phyloP scores from a whole-genome alignment of 2,329 filamentous ascomycete species.

The Penicillium sp. region DNA sequence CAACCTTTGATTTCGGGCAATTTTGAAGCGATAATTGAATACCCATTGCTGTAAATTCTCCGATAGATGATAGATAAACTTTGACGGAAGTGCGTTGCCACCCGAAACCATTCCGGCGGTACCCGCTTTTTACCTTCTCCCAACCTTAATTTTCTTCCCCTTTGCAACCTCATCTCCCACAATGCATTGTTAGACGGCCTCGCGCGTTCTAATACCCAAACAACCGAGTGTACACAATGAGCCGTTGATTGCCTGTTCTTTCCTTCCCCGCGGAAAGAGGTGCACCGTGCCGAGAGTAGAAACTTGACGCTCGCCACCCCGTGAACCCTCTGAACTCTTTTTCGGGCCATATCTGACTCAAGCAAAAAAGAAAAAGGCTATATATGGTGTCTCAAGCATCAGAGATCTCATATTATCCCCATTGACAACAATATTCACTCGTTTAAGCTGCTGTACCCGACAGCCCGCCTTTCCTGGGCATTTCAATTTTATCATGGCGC shows the following conservation, averaged over 20 bases:
- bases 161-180: constrained; percentile 11
- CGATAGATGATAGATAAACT: not conserved
- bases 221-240: not conserved
- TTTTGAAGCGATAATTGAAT: not conserved
- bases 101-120: constrained; percentile 26
- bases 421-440: not conserved
- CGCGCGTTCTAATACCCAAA: not conserved
- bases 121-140: constrained; percentile 30
- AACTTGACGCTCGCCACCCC: constrained; percentile 10
- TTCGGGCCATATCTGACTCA: constrained; percentile 10
- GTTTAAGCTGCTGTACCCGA: not conserved
- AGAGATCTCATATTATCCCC: not conserved
- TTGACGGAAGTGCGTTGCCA: constrained; percentile 14
- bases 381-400: not conserved
- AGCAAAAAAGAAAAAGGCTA: too few species aligned
- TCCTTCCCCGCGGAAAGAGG: constrained; percentile 4
- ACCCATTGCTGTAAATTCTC: not conserved
- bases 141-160: constrained; percentile 28
- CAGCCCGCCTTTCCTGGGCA: not conserved
- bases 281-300: not conserved
- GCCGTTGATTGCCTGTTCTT: not conserved
- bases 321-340: too few species aligned
- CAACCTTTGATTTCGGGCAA: not conserved
- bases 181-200: constrained; percentile 12
- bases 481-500: constrained; percentile 29